Evolutionary conservation across 495 filamentous ascomycete genomes (phyloP).

Genomic region (Xylaria palmicola): DNA sequence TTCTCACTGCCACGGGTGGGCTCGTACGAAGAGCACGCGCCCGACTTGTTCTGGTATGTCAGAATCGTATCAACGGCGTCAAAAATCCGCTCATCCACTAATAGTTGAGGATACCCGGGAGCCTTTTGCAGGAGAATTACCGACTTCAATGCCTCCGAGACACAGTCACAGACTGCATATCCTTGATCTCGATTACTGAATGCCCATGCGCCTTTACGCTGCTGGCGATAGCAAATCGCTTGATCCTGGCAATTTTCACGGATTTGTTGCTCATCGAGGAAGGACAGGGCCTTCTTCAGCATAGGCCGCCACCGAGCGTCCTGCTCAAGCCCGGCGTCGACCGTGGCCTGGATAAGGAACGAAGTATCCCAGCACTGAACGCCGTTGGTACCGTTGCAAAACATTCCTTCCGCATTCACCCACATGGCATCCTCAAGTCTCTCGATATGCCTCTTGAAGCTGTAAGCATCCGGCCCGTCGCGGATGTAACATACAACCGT

Average conservation of each 20-base stretch:
- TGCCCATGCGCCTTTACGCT: conserved; percentile 90
- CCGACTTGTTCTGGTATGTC: conserved; percentile 86
- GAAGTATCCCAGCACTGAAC: conserved; percentile 96
- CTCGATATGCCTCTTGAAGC: conserved; percentile 76
- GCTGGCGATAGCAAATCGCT: conserved; percentile 83
- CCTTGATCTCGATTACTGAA: conserved; percentile 91
- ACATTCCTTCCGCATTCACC: conserved; percentile 89
- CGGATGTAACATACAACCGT: conserved; percentile 76
- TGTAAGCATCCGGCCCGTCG: conserved; percentile 75
- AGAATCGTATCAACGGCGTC: conserved; percentile 89
- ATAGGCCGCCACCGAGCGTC: conserved; percentile 79
- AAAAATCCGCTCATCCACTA: conserved; percentile 72
- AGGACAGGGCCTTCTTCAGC: conserved; percentile 79
- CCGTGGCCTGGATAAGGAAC: conserved; percentile 78
- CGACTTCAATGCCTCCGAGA: conserved; percentile 84
- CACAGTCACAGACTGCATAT: conserved; percentile 93
- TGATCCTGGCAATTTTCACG: conserved; percentile 79
- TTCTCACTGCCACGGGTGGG: conserved; percentile 70
- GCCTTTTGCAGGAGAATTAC: conserved; percentile 81
- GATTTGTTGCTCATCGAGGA: conserved; percentile 89
- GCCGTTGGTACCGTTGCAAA: conserved; percentile 94
- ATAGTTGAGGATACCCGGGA: conserved; percentile 69
- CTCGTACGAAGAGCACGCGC: conserved; percentile 91
- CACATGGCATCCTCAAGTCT: conserved; percentile 84
- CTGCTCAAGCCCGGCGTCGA: conserved; percentile 74